Evolutionary conservation across 306 rosid genomes (phyloP), one percentile per base, ranked within the genome.

Genomic region (Astragalus glycyphyllos): DNA sequence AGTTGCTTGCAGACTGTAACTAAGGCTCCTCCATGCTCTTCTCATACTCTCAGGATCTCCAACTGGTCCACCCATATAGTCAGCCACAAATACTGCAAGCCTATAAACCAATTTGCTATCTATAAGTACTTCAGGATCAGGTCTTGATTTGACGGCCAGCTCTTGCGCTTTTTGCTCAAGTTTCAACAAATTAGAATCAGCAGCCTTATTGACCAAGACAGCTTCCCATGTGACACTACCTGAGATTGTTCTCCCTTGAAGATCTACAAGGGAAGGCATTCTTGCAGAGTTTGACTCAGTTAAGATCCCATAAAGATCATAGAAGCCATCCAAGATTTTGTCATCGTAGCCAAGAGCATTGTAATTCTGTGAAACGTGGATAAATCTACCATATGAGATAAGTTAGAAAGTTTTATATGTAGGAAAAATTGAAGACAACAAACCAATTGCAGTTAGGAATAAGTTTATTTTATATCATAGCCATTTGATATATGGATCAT

Each of bases 331-430:
- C 90, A 94, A 42, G 78, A 89, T 80, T 94, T 89, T 89, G 86
- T 94, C 99, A 74, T 94, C 99, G 71, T 86, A 94, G 80, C 97
- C 83, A 79, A 94, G 96, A 83, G 90, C 81, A 83, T 86, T 89
- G 87, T 91, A 94, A 91, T 89, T 94, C 99, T 94, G 97, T 82
- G 89, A 90, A 94, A 95, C 84, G 89, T 38, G 90, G 84, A 86
- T 84, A 89, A 91, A 83, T 89, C 99, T 91, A 91, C 76, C 79
- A 86, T 84, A 94, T 92, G 90, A 88, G 97, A 88, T 77, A 71
- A 82, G 90, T 89, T 83, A 87, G 88, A 86, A 79, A 76, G 59
- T 83, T 82, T 83, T 69, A 72, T 79, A 83, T 29, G 77, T 46
- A 79, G 46, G 74, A 80, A 78, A 79, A 80, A 80, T 4, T 67